A percentile compares a stretch with the other conserved stretches of the same genome.
Evolutionary conservation across 768 basidiomycete genomes (phyloP).

Genomic region (Termitomyces heimii): DNA sequence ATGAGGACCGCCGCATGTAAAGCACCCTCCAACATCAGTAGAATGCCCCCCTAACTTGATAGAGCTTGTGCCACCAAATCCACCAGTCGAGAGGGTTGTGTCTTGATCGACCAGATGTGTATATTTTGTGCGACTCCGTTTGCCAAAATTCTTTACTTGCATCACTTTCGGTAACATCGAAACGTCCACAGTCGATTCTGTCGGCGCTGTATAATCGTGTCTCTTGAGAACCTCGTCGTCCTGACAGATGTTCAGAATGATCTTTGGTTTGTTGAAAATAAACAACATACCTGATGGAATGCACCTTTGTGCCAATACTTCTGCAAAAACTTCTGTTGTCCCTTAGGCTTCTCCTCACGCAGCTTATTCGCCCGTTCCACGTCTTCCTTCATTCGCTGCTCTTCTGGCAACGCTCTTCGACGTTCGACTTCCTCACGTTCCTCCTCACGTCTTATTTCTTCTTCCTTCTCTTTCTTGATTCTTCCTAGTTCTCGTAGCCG

Average conservation of each 20-base stretch:
- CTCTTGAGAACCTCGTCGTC: constrained; percentile 82
- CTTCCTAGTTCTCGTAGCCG: constrained; percentile 88
- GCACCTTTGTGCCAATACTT: constrained; percentile 99
- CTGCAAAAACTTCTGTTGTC: constrained; percentile 88
- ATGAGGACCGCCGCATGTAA: constrained; percentile 91
- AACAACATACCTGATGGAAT: constrained; percentile 76
- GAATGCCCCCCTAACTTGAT: constrained; percentile 52
- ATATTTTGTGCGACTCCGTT: constrained; percentile 90
- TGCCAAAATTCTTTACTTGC: constrained; percentile 95
- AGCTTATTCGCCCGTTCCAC: constrained; percentile 77
- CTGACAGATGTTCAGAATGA: constrained; percentile 20
- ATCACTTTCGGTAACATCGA: constrained; percentile 89
- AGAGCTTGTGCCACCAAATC: constrained; percentile 56
- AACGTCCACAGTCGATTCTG: constrained; percentile 83
- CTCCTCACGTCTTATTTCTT: constrained; percentile 69
- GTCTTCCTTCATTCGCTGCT: constrained; percentile 89
- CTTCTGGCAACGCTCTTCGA: constrained; percentile 88
- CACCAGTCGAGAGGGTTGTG: constrained; percentile 60
- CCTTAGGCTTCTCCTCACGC: constrained; percentile 86
- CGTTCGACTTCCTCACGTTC: constrained; percentile 91
- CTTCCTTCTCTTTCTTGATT: constrained; percentile 93
- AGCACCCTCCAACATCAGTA: constrained; percentile 69
- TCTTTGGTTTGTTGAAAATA: neutral
- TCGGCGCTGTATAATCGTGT: constrained; percentile 87
- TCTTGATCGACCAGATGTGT: constrained; percentile 96